Conservation (phyloP, 371 early-diverging fungal species). For the Coemansia sp. region DNA sequence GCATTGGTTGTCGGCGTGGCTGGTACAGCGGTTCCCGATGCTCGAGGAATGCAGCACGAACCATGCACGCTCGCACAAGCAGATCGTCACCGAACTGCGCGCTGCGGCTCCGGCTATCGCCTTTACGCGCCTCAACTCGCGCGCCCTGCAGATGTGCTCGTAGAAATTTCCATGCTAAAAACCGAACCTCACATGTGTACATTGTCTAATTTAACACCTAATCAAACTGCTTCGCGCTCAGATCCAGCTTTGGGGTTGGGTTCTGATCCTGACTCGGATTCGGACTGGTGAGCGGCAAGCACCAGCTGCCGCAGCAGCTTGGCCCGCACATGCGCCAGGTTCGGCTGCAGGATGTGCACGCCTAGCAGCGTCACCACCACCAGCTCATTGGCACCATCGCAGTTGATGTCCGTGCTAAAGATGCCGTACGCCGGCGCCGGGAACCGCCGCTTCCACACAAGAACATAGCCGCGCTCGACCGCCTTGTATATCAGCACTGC, state of each 20-base stretch:
- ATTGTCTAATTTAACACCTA: background rate
- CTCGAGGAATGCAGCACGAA: slow-evolving; percentile 41
- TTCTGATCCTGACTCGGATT: too few species aligned
- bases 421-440: slow-evolving; percentile 72
- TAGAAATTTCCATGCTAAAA: too few species aligned
- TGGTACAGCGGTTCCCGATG: slow-evolving; percentile 30
- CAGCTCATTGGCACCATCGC: slow-evolving; percentile 70
- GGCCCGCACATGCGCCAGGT: slow-evolving; percentile 30
- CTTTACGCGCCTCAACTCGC: slow-evolving; percentile 34
- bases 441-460: slow-evolving; percentile 68
- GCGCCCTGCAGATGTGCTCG: slow-evolving; percentile 21
- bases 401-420: slow-evolving; percentile 64
- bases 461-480: slow-evolving; percentile 55
- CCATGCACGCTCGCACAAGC: slow-evolving; percentile 38
- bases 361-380: slow-evolving; percentile 72
- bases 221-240: background rate
- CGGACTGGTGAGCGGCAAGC: background rate
- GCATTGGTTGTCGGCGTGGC: slow-evolving; percentile 34
- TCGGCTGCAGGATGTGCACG: slow-evolving; percentile 66
- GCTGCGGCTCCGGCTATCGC: slow-evolving; percentile 19
- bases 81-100: slow-evolving; percentile 26
- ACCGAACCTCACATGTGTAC: background rate
- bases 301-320: slow-evolving; percentile 37
- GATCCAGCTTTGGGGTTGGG: too few species aligned
- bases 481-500: slow-evolving; percentile 72